A percentile compares a stretch with the other conserved stretches of the same genome.
phyloP scores from a whole-genome alignment of 2,329 filamentous ascomycete genomes.

The Davidsoniella eucalypti region DNA sequence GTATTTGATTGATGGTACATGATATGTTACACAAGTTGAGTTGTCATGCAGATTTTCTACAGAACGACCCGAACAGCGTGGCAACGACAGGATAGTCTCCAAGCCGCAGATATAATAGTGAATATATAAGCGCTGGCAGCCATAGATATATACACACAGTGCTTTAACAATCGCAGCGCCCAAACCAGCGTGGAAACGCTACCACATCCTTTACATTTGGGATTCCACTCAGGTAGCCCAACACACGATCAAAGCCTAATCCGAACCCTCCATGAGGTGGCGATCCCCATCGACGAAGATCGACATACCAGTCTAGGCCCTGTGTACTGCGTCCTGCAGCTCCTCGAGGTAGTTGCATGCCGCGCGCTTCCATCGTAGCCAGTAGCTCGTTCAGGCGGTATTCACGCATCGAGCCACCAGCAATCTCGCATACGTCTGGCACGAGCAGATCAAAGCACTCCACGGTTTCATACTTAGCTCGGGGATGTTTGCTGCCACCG shows the following conservation, averaged over 20 bases:
- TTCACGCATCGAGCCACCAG: conserved; percentile 79
- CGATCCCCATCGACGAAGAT: conserved; percentile 78
- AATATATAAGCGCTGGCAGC: too few relatives aligned
- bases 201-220: conserved; percentile 73
- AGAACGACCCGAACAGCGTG: too few relatives aligned
- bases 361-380: conserved; percentile 53
- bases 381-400: conserved; percentile 53
- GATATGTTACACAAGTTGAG: too few relatives aligned
- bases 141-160: too few relatives aligned
- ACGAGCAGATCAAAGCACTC: conserved; percentile 85
- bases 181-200: conserved; percentile 63
- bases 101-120: too few relatives aligned
- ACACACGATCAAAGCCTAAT: conserved; percentile 70
- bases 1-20: too few relatives aligned
- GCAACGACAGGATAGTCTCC: too few relatives aligned
- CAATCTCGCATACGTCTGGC: conserved; percentile 71
- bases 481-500: background rate
- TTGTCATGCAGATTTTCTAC: too few relatives aligned
- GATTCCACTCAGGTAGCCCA: conserved; percentile 70
- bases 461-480: conserved; percentile 37
- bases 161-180: conserved; percentile 40
- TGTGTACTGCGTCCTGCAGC: conserved; percentile 13
- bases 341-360: conserved; percentile 31
- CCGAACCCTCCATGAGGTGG: conserved; percentile 86
- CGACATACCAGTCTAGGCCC: conserved; percentile 65